These are phyloP conservation scores for Macaranga tanarius DNA, from an alignment of 441 rosid genomes.

Conservation along the genomic window DNA sequence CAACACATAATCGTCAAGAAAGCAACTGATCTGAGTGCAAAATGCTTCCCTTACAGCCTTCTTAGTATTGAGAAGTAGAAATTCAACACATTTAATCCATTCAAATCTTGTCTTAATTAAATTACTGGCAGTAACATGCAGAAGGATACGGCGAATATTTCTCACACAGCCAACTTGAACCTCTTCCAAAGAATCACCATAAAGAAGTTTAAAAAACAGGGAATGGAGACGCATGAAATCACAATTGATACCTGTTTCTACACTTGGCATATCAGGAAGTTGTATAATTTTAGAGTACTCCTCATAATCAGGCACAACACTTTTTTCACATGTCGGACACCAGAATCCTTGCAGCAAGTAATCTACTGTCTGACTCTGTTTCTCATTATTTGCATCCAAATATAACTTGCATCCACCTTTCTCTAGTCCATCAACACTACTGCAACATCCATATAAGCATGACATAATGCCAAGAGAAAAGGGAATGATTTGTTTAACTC, in stretches of 20 bases:
- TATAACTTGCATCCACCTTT: conserved; percentile 59
- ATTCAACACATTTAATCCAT: conserved; percentile 75
- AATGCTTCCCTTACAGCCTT: conserved; percentile 85
- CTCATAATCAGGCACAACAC: conserved; percentile 33
- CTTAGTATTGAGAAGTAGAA: conserved; percentile 64
- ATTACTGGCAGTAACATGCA: conserved; percentile 54
- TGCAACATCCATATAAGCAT: conserved; percentile 68
- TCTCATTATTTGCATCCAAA: conserved; percentile 45
- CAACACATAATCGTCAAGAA: conserved; percentile 52
- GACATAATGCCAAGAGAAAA: conserved; percentile 74
- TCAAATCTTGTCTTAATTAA: conserved; percentile 55
- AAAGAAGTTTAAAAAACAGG: conserved; percentile 66
- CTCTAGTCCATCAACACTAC: conserved; percentile 35
- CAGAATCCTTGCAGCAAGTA: conserved; percentile 69
- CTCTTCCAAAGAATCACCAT: conserved; percentile 76
- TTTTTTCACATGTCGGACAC: conserved; percentile 84
- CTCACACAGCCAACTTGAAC: conserved; percentile 87
- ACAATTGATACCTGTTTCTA: conserved; percentile 37
- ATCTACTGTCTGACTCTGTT: conserved; percentile 42
- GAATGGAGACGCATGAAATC: conserved; percentile 50
- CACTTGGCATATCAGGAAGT: conserved; percentile 35
- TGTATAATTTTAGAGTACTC: conserved; percentile 37
- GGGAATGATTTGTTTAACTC: conserved; percentile 71
- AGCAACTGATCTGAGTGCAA: conserved; percentile 73
- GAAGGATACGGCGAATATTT: conserved; percentile 68